Conservation (phyloP, 1,284 basidiomycete genomes). For the Cryptococcus sp. region DNA sequence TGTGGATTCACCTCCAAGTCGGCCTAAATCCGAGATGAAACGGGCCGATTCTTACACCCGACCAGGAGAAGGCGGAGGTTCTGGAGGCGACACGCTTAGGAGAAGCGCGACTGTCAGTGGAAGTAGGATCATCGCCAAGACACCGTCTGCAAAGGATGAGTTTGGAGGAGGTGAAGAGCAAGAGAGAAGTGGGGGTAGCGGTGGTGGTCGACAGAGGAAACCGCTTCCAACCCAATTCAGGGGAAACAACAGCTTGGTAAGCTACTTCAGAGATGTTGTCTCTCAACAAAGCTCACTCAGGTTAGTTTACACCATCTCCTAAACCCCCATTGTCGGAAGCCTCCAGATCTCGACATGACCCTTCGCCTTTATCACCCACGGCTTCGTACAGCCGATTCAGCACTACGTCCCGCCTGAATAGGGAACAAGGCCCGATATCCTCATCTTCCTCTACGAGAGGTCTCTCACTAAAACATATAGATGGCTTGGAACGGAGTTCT, state of each 20-base stretch:
- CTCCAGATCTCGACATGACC: no score
- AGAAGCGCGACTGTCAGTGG: constrained; percentile 11
- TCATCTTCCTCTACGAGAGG: no score
- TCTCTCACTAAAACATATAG: neutral
- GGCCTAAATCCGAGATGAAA: neutral
- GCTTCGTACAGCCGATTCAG: constrained; percentile 12
- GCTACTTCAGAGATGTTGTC: neutral
- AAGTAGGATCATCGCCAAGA: neutral
- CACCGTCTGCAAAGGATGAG: neutral
- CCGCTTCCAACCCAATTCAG: constrained; percentile 34
- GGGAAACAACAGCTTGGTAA: constrained; percentile 21
- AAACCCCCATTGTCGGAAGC: constrained; percentile 1
- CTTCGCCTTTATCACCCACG: neutral
- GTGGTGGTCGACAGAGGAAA: constrained; percentile 22
- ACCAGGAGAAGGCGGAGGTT: neutral
- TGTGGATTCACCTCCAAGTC: neutral
- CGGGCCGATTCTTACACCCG: constrained; percentile 1
- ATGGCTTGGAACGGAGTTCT: constrained; percentile 4
- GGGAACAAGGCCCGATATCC: neutral
- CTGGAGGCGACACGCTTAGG: neutral
- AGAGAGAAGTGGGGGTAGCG: constrained; percentile 25
- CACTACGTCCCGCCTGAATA: constrained; percentile 1
- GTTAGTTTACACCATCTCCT: constrained; percentile 35
- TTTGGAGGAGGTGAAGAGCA: neutral
- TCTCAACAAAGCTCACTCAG: neutral